These are phyloP conservation scores for Leucocoprinus leucothites DNA, from an alignment of 768 basidiomycete species.

Conservation along the genomic window DNA sequence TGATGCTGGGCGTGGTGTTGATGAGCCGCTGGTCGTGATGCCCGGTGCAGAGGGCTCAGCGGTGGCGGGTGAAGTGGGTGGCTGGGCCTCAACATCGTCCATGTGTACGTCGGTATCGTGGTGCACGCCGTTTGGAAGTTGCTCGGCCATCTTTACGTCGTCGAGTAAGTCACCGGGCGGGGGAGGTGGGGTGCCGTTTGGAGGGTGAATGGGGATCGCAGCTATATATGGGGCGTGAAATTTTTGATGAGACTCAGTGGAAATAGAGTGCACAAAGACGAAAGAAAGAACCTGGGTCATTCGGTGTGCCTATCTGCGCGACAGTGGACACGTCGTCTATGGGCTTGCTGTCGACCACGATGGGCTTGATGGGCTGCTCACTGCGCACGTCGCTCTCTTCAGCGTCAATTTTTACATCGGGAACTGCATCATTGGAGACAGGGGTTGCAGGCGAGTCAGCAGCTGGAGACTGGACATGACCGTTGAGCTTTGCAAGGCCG, in stretches of 20 bases:
- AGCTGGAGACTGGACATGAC: conserved; percentile 32
- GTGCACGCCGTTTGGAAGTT: conserved; percentile 31
- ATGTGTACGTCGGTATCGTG: conserved; percentile 37
- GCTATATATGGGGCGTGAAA: conserved; percentile 29
- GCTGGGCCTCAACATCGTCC: conserved; percentile 39
- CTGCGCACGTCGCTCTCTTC: conserved; percentile 69
- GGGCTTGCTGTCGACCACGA: conserved; percentile 30
- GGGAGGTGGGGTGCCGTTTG: conserved; percentile 45
- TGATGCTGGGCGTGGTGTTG: conserved; percentile 28
- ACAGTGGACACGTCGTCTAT: conserved; percentile 40
- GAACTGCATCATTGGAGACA: conserved; percentile 43
- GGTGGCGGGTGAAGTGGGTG: conserved; percentile 35
- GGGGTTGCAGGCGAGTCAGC: conserved; percentile 62
- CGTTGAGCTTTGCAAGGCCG: conserved; percentile 29
- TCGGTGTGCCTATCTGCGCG: conserved; percentile 40
- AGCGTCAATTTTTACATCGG: conserved; percentile 61
- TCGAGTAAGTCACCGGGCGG: conserved; percentile 37
- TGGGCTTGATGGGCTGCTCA: conserved; percentile 51
- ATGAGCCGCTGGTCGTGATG: conserved; percentile 32
- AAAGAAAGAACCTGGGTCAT: conserved; percentile 44
- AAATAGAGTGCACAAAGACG: conserved; percentile 16
- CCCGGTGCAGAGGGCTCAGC: conserved; percentile 38
- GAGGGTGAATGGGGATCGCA: conserved; percentile 40
- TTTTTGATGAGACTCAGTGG: conserved; percentile 17
- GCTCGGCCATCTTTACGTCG: conserved; percentile 61